Evolutionary conservation across 768 basidiomycete genomes (phyloP).

Genomic region (Pilatotrama ljubarskyi): DNA sequence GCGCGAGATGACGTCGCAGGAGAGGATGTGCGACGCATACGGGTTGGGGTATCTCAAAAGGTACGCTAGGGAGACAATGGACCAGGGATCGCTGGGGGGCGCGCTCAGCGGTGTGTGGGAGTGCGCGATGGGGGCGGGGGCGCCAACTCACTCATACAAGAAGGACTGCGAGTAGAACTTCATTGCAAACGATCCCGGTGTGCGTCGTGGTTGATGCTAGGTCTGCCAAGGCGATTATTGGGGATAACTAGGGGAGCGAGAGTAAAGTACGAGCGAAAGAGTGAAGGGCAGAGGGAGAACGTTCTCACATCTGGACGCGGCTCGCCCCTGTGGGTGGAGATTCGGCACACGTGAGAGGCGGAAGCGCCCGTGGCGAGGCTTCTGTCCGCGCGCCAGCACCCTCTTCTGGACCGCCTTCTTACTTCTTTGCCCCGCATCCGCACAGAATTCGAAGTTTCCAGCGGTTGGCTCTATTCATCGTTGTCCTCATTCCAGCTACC

Average conservation of each 20-base stretch:
- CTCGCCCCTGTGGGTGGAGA: constrained; percentile 12
- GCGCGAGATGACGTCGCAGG: constrained; percentile 94
- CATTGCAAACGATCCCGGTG: constrained; percentile 46
- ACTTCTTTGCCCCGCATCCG: constrained; percentile 11
- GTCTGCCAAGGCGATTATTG: neutral
- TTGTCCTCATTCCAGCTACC: neutral
- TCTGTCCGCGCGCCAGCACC: too few species aligned
- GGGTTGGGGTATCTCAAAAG: constrained; percentile 97
- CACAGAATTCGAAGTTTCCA: neutral
- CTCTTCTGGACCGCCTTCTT: neutral
- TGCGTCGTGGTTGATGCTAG: neutral
- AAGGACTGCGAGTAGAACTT: constrained; percentile 57
- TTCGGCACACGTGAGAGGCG: constrained; percentile 11
- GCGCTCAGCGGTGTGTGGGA: constrained; percentile 13
- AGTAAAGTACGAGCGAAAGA: neutral
- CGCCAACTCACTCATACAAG: constrained; percentile 51
- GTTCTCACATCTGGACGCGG: constrained; percentile 10
- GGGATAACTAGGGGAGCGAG: neutral
- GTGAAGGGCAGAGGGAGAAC: constrained; percentile 2
- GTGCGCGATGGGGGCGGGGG: neutral
- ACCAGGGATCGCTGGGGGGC: constrained; percentile 79
- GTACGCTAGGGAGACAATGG: constrained; percentile 90
- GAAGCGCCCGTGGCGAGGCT: constrained; percentile 1
- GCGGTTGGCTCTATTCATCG: neutral
- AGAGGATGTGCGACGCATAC: constrained; percentile 89